These are phyloP conservation scores for Schwanniomyces etchellsii DNA, from an alignment of 1,139 yeast genomes.

Conservation along the genomic window DNA sequence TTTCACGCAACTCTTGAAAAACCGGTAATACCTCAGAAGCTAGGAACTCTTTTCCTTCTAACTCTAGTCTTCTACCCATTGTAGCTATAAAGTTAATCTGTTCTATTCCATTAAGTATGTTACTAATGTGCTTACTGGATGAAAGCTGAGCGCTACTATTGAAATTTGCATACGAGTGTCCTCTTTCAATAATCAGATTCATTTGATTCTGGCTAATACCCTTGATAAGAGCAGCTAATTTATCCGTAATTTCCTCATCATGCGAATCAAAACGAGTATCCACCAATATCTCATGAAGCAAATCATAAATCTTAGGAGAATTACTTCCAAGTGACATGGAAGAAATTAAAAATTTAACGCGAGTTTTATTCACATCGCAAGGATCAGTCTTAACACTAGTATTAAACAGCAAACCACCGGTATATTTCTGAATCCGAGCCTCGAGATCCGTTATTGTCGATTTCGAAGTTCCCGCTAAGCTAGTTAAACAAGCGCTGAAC, in stretches of 20 bases:
- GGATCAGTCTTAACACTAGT: conserved; percentile 57
- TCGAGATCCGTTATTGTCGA: conserved; percentile 78
- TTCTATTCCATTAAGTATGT: conserved; percentile 63
- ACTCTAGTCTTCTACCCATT: conserved; percentile 47
- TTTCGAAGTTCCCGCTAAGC: conserved; percentile 67
- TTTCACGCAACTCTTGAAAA: conserved; percentile 48
- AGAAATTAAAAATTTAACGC: conserved; percentile 46
- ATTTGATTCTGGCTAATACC: conserved; percentile 74
- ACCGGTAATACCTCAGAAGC: conserved; percentile 56
- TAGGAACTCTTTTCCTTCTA: conserved; percentile 46
- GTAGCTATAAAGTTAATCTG: conserved; percentile 69
- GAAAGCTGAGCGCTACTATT: conserved; percentile 64
- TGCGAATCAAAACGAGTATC: conserved; percentile 54
- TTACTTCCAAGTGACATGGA: conserved; percentile 77
- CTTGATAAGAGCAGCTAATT: conserved; percentile 68
- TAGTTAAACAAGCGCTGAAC: conserved; percentile 74
- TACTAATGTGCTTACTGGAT: conserved; percentile 54
- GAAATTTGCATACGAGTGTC: conserved; percentile 78
- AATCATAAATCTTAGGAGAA: conserved; percentile 49
- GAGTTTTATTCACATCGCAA: conserved; percentile 33
- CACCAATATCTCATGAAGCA: conserved; percentile 65
- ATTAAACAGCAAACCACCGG: conserved; percentile 77
- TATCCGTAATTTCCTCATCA: conserved; percentile 53
- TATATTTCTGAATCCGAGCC: conserved; percentile 70
- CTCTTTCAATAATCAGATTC: conserved; percentile 76